These are phyloP conservation scores for Boletus smithii DNA, from an alignment of 1,284 basidiomycete genomes.

Conservation along the genomic window DNA sequence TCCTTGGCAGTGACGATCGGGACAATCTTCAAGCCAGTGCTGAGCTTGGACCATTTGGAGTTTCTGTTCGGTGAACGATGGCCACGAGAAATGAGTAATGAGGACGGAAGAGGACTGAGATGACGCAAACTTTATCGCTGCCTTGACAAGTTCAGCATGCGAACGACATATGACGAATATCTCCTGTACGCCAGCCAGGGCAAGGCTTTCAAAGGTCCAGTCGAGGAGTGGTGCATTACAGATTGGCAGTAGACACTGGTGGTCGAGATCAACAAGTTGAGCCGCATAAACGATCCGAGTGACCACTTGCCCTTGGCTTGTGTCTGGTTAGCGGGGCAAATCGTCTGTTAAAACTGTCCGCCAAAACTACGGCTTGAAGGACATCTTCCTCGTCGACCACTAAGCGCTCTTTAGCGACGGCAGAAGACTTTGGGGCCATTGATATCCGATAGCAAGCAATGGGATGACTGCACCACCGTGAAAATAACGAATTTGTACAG, in stretches of 20 bases:
- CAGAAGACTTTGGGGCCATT: conserved; percentile 64
- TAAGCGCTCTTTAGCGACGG: conserved; percentile 56
- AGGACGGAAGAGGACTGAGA: conserved; percentile 9
- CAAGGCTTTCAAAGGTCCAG: conserved; percentile 95
- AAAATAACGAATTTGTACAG: not conserved
- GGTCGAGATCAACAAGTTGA: conserved; percentile 15
- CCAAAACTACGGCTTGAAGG: conserved; percentile 89
- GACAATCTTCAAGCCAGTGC: conserved; percentile 78
- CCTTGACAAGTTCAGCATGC: conserved; percentile 80
- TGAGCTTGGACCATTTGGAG: conserved; percentile 77
- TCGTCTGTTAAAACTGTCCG: conserved; percentile 92
- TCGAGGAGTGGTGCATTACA: conserved; percentile 91
- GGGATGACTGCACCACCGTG: not conserved
- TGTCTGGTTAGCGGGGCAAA: conserved; percentile 84
- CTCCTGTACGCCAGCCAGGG: conserved; percentile 90
- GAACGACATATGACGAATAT: conserved; percentile 92
- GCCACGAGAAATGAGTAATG: conserved; percentile 17
- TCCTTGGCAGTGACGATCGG: conserved; percentile 86
- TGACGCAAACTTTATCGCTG: conserved; percentile 68
- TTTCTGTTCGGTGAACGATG: conserved; percentile 42
- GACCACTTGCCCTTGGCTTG: conserved; percentile 71
- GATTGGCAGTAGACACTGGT: conserved; percentile 86
- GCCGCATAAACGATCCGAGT: conserved; percentile 3
- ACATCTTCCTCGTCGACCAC: conserved; percentile 72
- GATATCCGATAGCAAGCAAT: not conserved